These are phyloP conservation scores for Somion occarium DNA, from an alignment of 1,284 basidiomycete species.

Conservation along the genomic window DNA sequence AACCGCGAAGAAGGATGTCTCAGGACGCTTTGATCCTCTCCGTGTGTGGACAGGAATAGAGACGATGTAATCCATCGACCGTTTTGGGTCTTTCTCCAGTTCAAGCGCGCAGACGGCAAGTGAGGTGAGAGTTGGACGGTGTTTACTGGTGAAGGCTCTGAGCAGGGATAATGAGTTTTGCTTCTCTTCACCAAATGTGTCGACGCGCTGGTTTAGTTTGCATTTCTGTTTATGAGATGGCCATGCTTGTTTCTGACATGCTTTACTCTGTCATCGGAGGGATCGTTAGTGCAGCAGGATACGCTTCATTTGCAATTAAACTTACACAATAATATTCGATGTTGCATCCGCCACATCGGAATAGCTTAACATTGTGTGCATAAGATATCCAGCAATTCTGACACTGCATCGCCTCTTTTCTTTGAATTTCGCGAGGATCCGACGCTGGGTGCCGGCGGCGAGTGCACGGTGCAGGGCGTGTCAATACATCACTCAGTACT, in stretches of 20 bases:
- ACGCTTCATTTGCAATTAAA: too few species aligned
- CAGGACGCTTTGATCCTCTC: background rate
- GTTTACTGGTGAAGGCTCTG: slow-evolving; percentile 19
- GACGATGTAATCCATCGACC: background rate
- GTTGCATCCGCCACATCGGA: background rate
- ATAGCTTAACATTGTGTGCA: background rate
- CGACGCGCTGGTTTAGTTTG: slow-evolving; percentile 13
- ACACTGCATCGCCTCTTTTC: background rate
- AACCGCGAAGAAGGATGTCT: background rate
- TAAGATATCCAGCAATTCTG: background rate
- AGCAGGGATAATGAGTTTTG: slow-evolving; percentile 13
- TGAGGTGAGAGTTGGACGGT: slow-evolving; percentile 17
- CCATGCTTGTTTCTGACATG: slow-evolving; percentile 7
- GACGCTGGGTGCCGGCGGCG: background rate
- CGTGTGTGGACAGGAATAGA: background rate
- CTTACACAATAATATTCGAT: background rate
- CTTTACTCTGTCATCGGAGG: background rate
- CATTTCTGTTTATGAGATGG: slow-evolving; percentile 2
- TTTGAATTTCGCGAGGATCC: background rate
- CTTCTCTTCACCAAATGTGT: background rate
- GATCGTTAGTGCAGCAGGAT: background rate
- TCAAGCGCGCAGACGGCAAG: slow-evolving; percentile 17
- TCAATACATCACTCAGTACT: too few species aligned
- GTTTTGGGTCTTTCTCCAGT: slow-evolving; percentile 9
- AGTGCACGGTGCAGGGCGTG: too few species aligned